These are phyloP conservation scores for Debaryomyces maramus DNA, from an alignment of 805 yeast species.

Conservation along the genomic window DNA sequence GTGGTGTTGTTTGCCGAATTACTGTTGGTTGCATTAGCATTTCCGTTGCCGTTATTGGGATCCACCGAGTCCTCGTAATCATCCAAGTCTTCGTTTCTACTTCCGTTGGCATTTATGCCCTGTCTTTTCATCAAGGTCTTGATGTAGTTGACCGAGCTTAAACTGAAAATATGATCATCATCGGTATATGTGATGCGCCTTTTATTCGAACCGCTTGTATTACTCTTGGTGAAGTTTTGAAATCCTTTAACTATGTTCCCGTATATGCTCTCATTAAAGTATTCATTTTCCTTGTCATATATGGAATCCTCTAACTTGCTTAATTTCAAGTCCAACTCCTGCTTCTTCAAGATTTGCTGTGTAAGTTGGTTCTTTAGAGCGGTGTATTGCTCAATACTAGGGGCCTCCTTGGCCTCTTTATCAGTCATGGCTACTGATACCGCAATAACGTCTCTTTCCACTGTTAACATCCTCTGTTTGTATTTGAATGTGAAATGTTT, in stretches of 20 bases:
- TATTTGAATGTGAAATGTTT: too few species aligned
- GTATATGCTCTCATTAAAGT: constrained; percentile 66
- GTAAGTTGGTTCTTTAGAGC: constrained; percentile 65
- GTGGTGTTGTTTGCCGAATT: constrained; percentile 1
- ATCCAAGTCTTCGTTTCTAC: constrained; percentile 33
- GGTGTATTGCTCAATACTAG: constrained; percentile 54
- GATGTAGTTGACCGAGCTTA: constrained; percentile 69
- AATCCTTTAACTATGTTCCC: constrained; percentile 92
- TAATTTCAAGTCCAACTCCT: constrained; percentile 62
- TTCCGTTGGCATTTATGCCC: constrained; percentile 34
- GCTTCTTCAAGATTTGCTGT: constrained; percentile 60
- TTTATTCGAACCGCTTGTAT: constrained; percentile 35
- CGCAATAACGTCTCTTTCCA: too few species aligned
- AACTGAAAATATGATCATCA: constrained; percentile 77
- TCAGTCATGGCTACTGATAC: constrained; percentile 4
- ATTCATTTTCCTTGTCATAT: constrained; percentile 73
- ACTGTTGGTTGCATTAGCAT: constrained; percentile 7
- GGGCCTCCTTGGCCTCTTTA: constrained; percentile 6
- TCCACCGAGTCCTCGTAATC: constrained; percentile 40
- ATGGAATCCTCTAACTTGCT: constrained; percentile 72
- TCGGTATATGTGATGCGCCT: constrained; percentile 59
- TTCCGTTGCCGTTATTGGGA: constrained; percentile 11
- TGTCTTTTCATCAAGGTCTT: constrained; percentile 54
- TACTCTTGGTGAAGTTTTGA: constrained; percentile 66
- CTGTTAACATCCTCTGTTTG: too few species aligned